phyloP scores from a whole-genome alignment of 768 basidiomycete genomes.

The Arthromyces matolae region DNA sequence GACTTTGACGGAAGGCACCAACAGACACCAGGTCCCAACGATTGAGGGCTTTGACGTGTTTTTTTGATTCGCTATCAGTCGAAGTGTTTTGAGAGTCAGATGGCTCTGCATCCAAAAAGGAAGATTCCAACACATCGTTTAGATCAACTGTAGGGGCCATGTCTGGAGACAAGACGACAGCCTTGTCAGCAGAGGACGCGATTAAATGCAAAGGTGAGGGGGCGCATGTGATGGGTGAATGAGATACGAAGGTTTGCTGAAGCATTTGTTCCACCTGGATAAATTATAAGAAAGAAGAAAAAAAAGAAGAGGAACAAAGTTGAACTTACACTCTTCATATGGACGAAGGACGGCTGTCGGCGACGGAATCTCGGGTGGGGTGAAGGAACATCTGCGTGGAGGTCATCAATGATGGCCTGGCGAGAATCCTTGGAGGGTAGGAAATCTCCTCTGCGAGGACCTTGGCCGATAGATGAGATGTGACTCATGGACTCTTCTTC shows the following conservation, averaged over 20 bases:
- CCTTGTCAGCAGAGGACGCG: conserved; percentile 10
- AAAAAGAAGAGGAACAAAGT: conserved; percentile 4
- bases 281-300: conserved; percentile 9
- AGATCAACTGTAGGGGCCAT: conserved; percentile 50
- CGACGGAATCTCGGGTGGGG: conserved; percentile 45
- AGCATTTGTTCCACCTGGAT: conserved; percentile 36
- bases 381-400: conserved; percentile 42
- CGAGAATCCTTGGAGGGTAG: conserved; percentile 29
- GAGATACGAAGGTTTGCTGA: conserved; percentile 29
- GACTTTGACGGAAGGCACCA: conserved; percentile 66
- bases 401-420: conserved; percentile 46
- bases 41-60: conserved; percentile 46
- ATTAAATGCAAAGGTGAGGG: conserved; percentile 18
- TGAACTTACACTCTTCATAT: conserved; percentile 36
- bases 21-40: conserved; percentile 78
- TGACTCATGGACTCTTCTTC: conserved; percentile 28
- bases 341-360: conserved; percentile 25
- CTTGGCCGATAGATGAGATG: conserved; percentile 20
- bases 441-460: conserved; percentile 41
- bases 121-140: conserved; percentile 74
- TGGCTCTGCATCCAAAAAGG: conserved; percentile 60
- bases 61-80: conserved; percentile 34
- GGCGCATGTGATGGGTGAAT: conserved; percentile 20
- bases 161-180: conserved; percentile 27
- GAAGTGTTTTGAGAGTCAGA: conserved; percentile 29